A percentile compares a stretch with the other conserved stretches of the same genome.
Conservation (phyloP, 2,329 filamentous ascomycete species). For the Gaeumannomyces sp. region DNA sequence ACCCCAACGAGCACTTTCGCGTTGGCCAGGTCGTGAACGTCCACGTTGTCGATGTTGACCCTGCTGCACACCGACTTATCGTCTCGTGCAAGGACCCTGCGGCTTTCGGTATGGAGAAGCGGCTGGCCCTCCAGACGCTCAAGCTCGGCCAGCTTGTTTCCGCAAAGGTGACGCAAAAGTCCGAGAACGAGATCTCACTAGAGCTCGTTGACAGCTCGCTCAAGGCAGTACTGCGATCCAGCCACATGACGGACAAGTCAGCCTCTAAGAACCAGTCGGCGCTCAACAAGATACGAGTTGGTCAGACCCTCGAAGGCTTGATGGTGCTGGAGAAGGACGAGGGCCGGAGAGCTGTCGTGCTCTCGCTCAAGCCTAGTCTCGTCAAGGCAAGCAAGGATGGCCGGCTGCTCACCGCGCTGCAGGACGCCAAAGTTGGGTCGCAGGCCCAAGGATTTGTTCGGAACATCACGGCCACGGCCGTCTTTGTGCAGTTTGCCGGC, state of each 20-base stretch:
- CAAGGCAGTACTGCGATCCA: constrained; percentile 69
- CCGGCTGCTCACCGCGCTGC: constrained; percentile 65
- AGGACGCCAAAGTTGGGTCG: constrained; percentile 63
- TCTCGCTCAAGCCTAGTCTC: constrained; percentile 80
- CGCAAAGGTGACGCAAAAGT: constrained; percentile 76
- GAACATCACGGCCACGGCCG: constrained; percentile 72
- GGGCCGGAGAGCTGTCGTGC: constrained; percentile 64
- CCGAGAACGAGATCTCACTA: constrained; percentile 67
- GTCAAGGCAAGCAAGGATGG: constrained; percentile 67
- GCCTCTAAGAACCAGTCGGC: constrained; percentile 69
- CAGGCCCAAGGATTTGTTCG: constrained; percentile 73
- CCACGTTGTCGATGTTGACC: constrained; percentile 75
- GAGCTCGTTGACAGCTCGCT: constrained; percentile 69
- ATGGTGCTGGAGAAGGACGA: constrained; percentile 82
- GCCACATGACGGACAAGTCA: constrained; percentile 82
- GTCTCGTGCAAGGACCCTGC: constrained; percentile 91
- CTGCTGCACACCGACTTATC: constrained; percentile 63
- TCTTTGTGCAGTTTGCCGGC: constrained; percentile 85
- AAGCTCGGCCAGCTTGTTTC: constrained; percentile 68
- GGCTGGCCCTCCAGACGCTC: constrained; percentile 68
- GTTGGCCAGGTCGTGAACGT: constrained; percentile 87
- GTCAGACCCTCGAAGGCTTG: constrained; percentile 76
- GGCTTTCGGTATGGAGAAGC: constrained; percentile 67
- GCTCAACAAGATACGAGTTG: constrained; percentile 75
- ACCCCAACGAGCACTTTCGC: constrained; percentile 84